phyloP scores from a whole-genome alignment of 768 basidiomycete genomes.

The Leccinum rimulosum region DNA sequence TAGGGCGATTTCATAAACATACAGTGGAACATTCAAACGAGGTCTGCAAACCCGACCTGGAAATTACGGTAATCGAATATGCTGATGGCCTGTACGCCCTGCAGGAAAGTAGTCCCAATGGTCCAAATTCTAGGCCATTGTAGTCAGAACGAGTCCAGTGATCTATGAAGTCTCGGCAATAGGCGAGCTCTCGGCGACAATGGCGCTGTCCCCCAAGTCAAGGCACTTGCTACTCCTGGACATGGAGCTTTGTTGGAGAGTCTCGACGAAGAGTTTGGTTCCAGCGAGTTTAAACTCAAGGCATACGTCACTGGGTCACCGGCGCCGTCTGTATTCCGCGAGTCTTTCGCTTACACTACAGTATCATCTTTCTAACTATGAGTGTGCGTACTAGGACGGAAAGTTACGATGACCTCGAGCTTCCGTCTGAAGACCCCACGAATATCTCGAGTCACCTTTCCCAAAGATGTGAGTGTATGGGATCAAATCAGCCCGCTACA shows the following conservation, averaged over 20 bases:
- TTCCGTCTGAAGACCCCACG: constrained; percentile 44
- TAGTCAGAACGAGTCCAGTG: too few relatives aligned
- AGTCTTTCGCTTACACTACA: not conserved
- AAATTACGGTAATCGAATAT: too few relatives aligned
- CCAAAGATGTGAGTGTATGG: constrained; percentile 48
- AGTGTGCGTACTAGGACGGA: constrained; percentile 41
- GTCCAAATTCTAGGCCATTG: too few relatives aligned
- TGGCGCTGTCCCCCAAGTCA: constrained; percentile 28
- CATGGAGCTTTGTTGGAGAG: constrained; percentile 19
- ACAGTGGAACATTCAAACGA: too few relatives aligned
- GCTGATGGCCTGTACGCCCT: too few relatives aligned
- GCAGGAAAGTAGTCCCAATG: too few relatives aligned
- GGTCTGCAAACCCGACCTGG: too few relatives aligned
- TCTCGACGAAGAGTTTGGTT: constrained; percentile 22
- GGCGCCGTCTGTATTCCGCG: constrained; percentile 35
- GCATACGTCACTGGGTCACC: too few relatives aligned
- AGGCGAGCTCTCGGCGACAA: too few relatives aligned
- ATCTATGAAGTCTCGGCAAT: too few relatives aligned
- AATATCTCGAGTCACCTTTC: constrained; percentile 44
- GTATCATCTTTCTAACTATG: not conserved
- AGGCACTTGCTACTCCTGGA: constrained; percentile 11
- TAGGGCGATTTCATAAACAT: too few relatives aligned
- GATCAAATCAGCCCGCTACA: not conserved
- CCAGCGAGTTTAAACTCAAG: constrained; percentile 27
- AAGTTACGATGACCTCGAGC: constrained; percentile 48